Percentiles rank a stretch among this genome's conserved stretches.
phyloP scores from a whole-genome alignment of 176 grass and related monocot species.

The Aechmea fasciata region DNA sequence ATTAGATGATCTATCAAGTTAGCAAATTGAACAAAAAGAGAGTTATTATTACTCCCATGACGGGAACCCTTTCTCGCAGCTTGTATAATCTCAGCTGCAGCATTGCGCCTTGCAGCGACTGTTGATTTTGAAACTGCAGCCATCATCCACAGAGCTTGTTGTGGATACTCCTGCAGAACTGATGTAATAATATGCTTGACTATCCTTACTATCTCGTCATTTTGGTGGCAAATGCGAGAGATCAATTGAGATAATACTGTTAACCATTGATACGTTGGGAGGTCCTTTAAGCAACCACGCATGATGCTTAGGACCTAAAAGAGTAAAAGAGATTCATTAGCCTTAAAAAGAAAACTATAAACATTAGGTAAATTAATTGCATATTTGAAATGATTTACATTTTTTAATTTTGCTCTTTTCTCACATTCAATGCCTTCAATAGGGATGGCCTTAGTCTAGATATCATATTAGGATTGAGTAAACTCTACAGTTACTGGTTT shows the following conservation, averaged over 20 bases:
- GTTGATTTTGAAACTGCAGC: constrained; percentile 92
- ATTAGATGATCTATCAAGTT: constrained; percentile 80
- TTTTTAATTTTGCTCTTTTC: too few species aligned
- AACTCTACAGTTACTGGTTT: too few species aligned
- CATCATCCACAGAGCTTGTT: constrained; percentile 99
- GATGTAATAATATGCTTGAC: constrained; percentile 64
- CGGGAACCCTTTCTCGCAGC: constrained; percentile 59
- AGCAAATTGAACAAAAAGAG: constrained; percentile 69
- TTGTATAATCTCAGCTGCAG: constrained; percentile 78
- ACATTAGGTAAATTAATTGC: neutral
- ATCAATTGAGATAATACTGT: constrained; percentile 96
- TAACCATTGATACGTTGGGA: constrained; percentile 93
- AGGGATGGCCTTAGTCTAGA: too few species aligned
- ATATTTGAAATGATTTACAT: too few species aligned
- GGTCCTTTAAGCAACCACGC: constrained; percentile 74
- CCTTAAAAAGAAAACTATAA: neutral
- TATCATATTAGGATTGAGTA: too few species aligned
- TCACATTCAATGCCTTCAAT: too few species aligned
- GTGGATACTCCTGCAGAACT: constrained; percentile 78
- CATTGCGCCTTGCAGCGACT: constrained; percentile 65
- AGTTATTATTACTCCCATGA: constrained; percentile 40
- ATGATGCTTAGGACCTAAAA: constrained; percentile 59
- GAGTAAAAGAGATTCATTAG: neutral
- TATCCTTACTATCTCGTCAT: constrained; percentile 51
- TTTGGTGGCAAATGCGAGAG: constrained; percentile 90